Conservation (phyloP, 2,329 filamentous ascomycete species). For the Fusarium cyanostomum region DNA sequence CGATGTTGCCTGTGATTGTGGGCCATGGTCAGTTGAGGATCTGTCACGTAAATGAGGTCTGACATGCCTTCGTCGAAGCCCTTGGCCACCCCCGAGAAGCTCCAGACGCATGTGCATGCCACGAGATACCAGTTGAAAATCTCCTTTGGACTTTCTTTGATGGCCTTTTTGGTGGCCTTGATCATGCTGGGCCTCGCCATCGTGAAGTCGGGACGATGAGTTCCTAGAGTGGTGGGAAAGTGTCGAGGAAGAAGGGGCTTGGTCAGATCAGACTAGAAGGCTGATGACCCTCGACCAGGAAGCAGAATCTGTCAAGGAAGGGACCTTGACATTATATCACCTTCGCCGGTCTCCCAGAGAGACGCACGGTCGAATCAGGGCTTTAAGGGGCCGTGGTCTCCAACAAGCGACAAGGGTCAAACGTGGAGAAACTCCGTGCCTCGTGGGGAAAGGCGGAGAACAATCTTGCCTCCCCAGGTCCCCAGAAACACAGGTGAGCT, state of each 20-base stretch:
- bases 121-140: slow-evolving; percentile 46
- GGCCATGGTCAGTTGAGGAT: background rate
- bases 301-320: background rate
- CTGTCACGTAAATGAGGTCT: rapidly evolving
- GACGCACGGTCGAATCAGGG: no score
- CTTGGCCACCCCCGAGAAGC: slow-evolving; percentile 45
- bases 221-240: background rate
- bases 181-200: slow-evolving; percentile 39
- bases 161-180: slow-evolving; percentile 39
- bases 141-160: slow-evolving; percentile 39
- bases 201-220: background rate
- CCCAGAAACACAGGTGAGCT: background rate
- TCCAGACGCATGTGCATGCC: slow-evolving; percentile 41
- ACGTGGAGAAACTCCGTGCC: background rate
- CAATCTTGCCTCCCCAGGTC: background rate
- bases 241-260: no score
- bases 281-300: background rate
- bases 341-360: no score
- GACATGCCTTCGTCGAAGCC: slow-evolving; percentile 44
- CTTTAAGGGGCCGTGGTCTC: background rate
- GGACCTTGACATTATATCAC: slow-evolving; percentile 3
- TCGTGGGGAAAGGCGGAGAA: slow-evolving; percentile 6
- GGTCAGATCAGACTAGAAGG: background rate
- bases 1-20: slow-evolving; percentile 41
- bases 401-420: background rate